Conservation (phyloP, 1,284 basidiomycete genomes). For the Inonotus obliquus region DNA sequence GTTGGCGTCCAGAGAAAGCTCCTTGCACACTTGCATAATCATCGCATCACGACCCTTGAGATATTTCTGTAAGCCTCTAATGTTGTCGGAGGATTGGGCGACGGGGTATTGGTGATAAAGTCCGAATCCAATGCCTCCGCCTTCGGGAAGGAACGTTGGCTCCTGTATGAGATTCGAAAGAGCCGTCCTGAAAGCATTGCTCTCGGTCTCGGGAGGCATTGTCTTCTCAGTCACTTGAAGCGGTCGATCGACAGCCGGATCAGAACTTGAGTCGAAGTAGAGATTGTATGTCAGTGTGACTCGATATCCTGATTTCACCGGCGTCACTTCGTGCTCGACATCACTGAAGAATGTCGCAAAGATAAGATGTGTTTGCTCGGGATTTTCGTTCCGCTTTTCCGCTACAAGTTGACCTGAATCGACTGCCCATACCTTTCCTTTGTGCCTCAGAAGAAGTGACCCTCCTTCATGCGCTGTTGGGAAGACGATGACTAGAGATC, state of each 20-base stretch:
- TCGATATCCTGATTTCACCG: conserved; percentile 18
- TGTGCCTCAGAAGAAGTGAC: not conserved
- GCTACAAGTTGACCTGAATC: too few species aligned
- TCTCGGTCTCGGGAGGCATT: conserved; percentile 7
- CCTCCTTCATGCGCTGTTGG: conserved; percentile 17
- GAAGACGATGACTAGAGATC: conserved; percentile 16
- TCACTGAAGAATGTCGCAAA: conserved; percentile 32
- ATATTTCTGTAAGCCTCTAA: not conserved
- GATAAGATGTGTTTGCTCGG: conserved; percentile 14
- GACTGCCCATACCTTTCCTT: too few species aligned
- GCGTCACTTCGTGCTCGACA: conserved; percentile 21
- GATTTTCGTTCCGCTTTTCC: not conserved
- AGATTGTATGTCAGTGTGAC: conserved; percentile 41
- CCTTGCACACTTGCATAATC: not conserved
- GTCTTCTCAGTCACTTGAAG: conserved; percentile 8
- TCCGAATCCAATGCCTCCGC: conserved; percentile 32
- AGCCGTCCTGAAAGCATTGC: not conserved
- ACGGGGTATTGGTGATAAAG: conserved; percentile 23
- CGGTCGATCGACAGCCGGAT: conserved; percentile 2
- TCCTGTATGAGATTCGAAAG: conserved; percentile 21
- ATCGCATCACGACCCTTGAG: conserved; percentile 28
- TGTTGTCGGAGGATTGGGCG: too few species aligned
- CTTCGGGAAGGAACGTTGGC: conserved; percentile 25
- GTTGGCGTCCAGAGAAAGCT: not conserved
- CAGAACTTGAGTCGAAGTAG: conserved; percentile 15